A percentile compares a stretch with the other conserved stretches of the same genome.
phyloP scores from a whole-genome alignment of 495 filamentous ascomycete genomes.

The Tuber borchii region DNA sequence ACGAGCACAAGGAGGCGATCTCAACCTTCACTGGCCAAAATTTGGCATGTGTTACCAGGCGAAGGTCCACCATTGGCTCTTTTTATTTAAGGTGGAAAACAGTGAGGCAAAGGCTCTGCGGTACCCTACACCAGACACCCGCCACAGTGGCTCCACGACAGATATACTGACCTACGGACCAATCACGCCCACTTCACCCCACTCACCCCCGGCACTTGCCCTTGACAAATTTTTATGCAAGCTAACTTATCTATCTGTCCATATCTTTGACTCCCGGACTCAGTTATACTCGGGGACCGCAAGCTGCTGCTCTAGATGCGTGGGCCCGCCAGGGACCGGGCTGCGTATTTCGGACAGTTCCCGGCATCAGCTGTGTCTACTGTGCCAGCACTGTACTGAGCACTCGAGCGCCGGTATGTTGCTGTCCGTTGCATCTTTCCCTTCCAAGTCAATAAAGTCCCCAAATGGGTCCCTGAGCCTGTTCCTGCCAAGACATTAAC shows the following conservation, averaged over 20 bases:
- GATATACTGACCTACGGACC: neutral
- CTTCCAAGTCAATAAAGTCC: neutral
- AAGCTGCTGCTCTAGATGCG: no score
- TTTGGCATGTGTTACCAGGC: neutral
- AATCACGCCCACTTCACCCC: neutral
- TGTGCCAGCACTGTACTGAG: no score
- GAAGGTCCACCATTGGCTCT: neutral
- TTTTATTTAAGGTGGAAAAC: neutral
- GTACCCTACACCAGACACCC: no score
- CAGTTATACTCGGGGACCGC: no score
- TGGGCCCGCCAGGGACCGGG: no score
- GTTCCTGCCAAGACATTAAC: neutral
- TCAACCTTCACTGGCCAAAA: neutral
- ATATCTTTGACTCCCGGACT: neutral
- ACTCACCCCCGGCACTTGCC: neutral
- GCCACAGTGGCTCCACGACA: neutral
- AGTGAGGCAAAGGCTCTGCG: neutral
- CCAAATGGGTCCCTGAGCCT: neutral
- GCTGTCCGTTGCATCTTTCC: neutral
- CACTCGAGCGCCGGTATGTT: no score
- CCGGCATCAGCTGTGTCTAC: no score
- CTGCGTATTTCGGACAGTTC: no score
- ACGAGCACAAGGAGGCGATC: neutral
- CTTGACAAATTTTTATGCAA: neutral
- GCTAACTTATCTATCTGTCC: neutral